A percentile compares a stretch with the other conserved stretches of the same genome.
Evolutionary conservation across 352 stramenopile species (phyloP).

Genomic region (Globisporangium sylvaticum): DNA sequence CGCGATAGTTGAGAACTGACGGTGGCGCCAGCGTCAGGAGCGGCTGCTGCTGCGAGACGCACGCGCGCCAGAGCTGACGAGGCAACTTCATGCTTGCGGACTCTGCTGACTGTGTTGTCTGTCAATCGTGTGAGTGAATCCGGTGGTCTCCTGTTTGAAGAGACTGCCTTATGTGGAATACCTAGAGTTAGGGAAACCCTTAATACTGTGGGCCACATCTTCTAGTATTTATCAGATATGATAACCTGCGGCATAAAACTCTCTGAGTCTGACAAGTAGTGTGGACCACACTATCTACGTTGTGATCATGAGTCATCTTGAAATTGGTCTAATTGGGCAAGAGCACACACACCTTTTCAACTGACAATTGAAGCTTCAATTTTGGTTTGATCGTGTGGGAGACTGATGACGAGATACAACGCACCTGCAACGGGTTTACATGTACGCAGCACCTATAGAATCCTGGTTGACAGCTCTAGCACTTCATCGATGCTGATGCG

Average conservation of each 20-base stretch:
- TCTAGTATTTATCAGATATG: too few relatives aligned
- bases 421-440: too few relatives aligned
- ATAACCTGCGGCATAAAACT: too few relatives aligned
- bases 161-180: neutral
- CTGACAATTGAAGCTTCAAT: too few relatives aligned
- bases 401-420: too few relatives aligned
- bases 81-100: neutral
- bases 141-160: neutral
- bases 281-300: too few relatives aligned
- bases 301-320: too few relatives aligned
- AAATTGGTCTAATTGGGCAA: too few relatives aligned
- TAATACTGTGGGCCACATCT: neutral
- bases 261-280: too few relatives aligned
- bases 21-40: neutral
- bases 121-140: neutral
- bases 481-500: neutral
- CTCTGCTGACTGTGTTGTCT: neutral
- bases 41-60: neutral
- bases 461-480: neutral
- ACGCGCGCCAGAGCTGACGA: neutral
- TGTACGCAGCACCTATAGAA: too few relatives aligned
- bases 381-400: too few relatives aligned
- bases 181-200: neutral
- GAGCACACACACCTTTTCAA: too few relatives aligned
- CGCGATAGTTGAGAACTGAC: neutral